phyloP scores from a whole-genome alignment of 192 early-diverging fungal genomes.

The Diversispora epigaea region DNA sequence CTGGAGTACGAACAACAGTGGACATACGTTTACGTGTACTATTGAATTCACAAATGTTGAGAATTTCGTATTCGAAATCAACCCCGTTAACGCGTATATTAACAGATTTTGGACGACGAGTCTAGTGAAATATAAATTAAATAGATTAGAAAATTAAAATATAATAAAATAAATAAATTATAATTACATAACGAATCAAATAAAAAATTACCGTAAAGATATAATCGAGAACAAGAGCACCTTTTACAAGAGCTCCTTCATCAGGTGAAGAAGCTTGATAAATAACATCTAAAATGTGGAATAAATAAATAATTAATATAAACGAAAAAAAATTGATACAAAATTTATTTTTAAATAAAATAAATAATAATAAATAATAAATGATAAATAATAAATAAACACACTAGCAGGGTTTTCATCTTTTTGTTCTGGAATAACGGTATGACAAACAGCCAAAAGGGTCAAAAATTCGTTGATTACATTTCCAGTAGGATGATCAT shows the following conservation, averaged over 20 bases:
- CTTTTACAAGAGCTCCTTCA: constrained; percentile 91
- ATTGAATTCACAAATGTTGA: constrained; percentile 98
- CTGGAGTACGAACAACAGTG: constrained; percentile 81
- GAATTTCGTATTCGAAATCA: constrained; percentile 79
- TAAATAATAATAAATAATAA: neutral
- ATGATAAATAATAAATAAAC: neutral
- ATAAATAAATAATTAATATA: constrained; percentile 19
- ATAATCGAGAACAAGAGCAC: constrained; percentile 63
- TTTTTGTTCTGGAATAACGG: constrained; percentile 89
- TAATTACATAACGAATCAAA: constrained; percentile 4
- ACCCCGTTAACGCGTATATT: constrained; percentile 45
- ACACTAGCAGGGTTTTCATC: constrained; percentile 43
- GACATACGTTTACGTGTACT: constrained; percentile 99
- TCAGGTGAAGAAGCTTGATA: constrained; percentile 98
- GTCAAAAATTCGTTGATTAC: constrained; percentile 88
- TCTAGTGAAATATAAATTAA: constrained; percentile 24
- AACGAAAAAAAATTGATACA: neutral
- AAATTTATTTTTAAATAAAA: neutral
- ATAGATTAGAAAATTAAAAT: neutral
- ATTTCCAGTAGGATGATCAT: constrained; percentile 55
- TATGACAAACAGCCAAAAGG: constrained; percentile 91
- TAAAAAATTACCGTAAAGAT: constrained; percentile 56
- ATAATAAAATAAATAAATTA: neutral
- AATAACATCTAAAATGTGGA: constrained; percentile 54
- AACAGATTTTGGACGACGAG: constrained; percentile 60